Evolutionary conservation across 1,284 basidiomycete genomes (phyloP), one percentile per base, ranked within the genome.

Genomic region (Cystobasidiaceae sp.): DNA sequence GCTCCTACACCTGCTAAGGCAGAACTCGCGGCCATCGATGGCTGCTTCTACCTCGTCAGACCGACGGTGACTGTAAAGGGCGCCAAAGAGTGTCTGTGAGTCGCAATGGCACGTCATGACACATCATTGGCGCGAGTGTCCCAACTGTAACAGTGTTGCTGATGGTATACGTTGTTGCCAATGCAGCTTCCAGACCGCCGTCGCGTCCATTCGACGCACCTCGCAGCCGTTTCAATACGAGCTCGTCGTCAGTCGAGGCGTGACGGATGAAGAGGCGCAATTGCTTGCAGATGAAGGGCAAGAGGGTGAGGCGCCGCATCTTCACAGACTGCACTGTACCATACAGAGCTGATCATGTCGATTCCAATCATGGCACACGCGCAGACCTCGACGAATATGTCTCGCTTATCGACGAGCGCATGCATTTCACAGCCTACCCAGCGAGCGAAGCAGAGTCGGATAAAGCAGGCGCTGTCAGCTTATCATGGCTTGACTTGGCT

Each of bases 51-150:
- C 30, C 94, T 88, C 78, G 86, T 97, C 67, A 86, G 94, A 63
- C 85, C 94, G 51, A 89, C 91, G 41, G 90, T 89, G 67, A 89
- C 87, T 71, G 87, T 96, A 71, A 88, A 94, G 71, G 89, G 90
- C 41, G 88, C 88, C 11, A 81, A 93, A 72, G 94, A 97, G 81
- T 98, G 96, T 90, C 96, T 98, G 92, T 94, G 75, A 73, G 91
- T 56, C 23, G 21, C n/a, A n/a, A n/a, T 4, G 11, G 27, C 25
- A n/a, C 54, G 11, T 44, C n/a, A n/a, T 39, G 37, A 39, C 37
- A 39, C 37, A n/a, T 39, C 37, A 39, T n/a, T 11, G n/a, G 37
- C 11, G 37, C 34, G 39, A 39, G n/a, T 43, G 19, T 11, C 15
- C 34, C 33, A n/a, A 39, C 21, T 27, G 13, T 46, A n/a, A 9